phyloP scores from a whole-genome alignment of 192 early-diverging fungal genomes.

The Chytriomyces hyalinus region DNA sequence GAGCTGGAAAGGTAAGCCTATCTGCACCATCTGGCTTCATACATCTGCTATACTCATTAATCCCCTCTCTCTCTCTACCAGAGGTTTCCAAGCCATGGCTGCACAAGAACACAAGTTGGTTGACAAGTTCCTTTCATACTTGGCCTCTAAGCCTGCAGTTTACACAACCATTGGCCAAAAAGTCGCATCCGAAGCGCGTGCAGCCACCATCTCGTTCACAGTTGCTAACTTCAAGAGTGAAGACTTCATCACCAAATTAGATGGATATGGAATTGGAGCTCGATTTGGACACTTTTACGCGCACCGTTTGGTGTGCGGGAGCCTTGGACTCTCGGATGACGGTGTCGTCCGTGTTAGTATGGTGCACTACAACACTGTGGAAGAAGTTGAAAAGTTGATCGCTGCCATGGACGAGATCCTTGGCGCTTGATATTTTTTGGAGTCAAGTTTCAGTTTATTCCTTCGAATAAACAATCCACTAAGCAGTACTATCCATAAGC shows the following conservation, averaged over 20 bases:
- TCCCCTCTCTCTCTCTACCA: neutral
- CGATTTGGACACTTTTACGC: slow-evolving; percentile 32
- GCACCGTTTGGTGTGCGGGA: slow-evolving; percentile 26
- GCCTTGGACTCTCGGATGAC: slow-evolving; percentile 29
- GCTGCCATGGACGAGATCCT: slow-evolving; percentile 9
- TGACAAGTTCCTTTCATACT: slow-evolving; percentile 2
- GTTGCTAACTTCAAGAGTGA: slow-evolving; percentile 15
- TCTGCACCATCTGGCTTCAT: no score
- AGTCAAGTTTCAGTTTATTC: no score
- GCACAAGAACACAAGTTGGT: neutral
- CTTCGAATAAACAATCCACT: no score
- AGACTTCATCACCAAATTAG: slow-evolving; percentile 20
- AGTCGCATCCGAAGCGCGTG: neutral
- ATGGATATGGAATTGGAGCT: slow-evolving; percentile 16
- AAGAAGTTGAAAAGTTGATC: slow-evolving; percentile 39
- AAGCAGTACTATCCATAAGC: no score
- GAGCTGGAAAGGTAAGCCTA: neutral
- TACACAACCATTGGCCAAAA: slow-evolving; percentile 9
- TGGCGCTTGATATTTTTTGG: no score
- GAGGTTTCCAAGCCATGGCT: neutral
- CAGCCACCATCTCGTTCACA: slow-evolving; percentile 4
- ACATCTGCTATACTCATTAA: no score
- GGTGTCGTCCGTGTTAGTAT: slow-evolving; percentile 37
- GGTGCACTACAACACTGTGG: slow-evolving; percentile 46
- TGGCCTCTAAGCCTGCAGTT: slow-evolving; percentile 1